Percentiles rank a stretch among this genome's conserved stretches.
These are phyloP conservation scores for Pisolithus marmoratus DNA, from an alignment of 768 basidiomycete species.

Conservation along the genomic window DNA sequence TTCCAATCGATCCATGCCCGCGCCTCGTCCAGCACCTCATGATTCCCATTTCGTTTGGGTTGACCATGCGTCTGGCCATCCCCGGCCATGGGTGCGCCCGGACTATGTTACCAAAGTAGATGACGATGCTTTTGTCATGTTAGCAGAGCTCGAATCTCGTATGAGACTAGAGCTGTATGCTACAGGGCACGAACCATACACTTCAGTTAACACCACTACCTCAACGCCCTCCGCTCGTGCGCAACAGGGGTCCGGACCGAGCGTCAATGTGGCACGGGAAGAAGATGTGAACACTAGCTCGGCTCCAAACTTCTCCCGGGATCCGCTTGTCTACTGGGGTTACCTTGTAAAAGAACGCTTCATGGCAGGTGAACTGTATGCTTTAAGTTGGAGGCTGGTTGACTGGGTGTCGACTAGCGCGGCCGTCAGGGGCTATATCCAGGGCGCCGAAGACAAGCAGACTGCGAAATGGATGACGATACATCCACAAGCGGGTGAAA, in stretches of 20 bases:
- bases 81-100: slow-evolving; percentile 72
- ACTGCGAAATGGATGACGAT: slow-evolving; percentile 87
- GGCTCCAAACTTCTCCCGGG: slow-evolving; percentile 26
- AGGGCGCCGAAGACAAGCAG: slow-evolving; percentile 91
- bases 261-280: not conserved
- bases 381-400: slow-evolving; percentile 82
- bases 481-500: slow-evolving; percentile 71
- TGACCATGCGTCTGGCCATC: slow-evolving; percentile 38
- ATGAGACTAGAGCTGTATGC: slow-evolving; percentile 70
- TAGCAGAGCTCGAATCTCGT: slow-evolving; percentile 90
- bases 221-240: not conserved
- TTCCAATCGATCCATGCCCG: slow-evolving; percentile 47
- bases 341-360: slow-evolving; percentile 89
- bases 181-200: slow-evolving; percentile 25
- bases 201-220: slow-evolving; percentile 7
- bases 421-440: slow-evolving; percentile 55
- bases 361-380: slow-evolving; percentile 95
- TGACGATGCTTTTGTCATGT: slow-evolving; percentile 93
- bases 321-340: slow-evolving; percentile 83
- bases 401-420: slow-evolving; percentile 80
- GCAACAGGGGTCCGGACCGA: slow-evolving; percentile 1
- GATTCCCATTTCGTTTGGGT: slow-evolving; percentile 58
- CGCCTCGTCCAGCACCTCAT: slow-evolving; percentile 64
- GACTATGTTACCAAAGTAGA: slow-evolving; percentile 94
- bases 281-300: slow-evolving; percentile 4